Conservation (phyloP, 805 yeast species). For the Metschnikowia lachancei region DNA sequence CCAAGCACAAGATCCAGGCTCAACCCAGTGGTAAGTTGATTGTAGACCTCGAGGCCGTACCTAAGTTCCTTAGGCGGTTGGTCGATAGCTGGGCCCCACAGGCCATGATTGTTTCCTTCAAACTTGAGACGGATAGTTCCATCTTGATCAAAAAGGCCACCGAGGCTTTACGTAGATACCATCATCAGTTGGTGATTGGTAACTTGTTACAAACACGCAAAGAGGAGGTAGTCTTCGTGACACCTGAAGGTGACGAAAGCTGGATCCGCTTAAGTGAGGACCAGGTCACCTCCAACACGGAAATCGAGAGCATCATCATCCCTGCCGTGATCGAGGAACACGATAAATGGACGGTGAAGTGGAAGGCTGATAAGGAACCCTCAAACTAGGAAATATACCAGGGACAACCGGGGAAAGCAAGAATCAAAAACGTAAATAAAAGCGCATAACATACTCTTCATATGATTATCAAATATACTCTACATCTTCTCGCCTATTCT, state of each 20-base stretch:
- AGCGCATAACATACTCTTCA: not conserved
- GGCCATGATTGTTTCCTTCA: constrained; percentile 92
- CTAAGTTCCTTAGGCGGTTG: constrained; percentile 82
- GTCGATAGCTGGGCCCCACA: constrained; percentile 94
- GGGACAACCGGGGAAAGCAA: too few relatives aligned
- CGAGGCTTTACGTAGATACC: constrained; percentile 78
- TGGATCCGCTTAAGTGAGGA: constrained; percentile 54
- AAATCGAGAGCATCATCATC: constrained; percentile 76
- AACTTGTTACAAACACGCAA: constrained; percentile 87
- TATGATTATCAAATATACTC: too few relatives aligned
- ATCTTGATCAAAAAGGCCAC: constrained; percentile 73
- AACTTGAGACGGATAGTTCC: constrained; percentile 79
- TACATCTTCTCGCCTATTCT: not conserved
- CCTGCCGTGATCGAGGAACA: constrained; percentile 74
- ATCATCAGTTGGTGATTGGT: constrained; percentile 93
- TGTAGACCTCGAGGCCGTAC: constrained; percentile 91
- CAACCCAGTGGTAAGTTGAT: constrained; percentile 73
- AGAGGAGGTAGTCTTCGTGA: constrained; percentile 81
- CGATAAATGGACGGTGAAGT: constrained; percentile 49
- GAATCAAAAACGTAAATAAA: not conserved
- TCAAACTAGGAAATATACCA: too few relatives aligned
- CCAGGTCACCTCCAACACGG: constrained; percentile 43
- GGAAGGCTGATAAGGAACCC: constrained; percentile 1
- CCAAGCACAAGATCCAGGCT: constrained; percentile 94
- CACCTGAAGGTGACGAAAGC: constrained; percentile 37